Conservation (phyloP, 2,329 filamentous ascomycete species). For the Bimuria novae-zelandiae region DNA sequence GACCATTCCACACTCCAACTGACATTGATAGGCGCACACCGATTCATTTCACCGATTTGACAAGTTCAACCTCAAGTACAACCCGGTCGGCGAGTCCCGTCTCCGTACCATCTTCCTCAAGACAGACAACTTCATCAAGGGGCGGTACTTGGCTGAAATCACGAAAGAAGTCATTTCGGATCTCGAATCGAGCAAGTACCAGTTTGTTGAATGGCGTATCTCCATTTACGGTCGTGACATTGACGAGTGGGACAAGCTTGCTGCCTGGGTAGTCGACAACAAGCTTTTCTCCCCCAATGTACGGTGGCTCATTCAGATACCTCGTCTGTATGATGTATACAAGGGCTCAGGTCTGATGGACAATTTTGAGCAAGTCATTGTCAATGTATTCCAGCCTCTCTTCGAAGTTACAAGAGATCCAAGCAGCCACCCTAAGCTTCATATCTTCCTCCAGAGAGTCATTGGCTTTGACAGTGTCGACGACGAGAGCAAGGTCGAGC, state of each 20-base stretch:
- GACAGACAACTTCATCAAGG: constrained; percentile 96
- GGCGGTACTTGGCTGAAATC: constrained; percentile 93
- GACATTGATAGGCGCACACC: constrained; percentile 72
- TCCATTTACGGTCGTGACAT: constrained; percentile 92
- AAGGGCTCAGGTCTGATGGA: constrained; percentile 86
- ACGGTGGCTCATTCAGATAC: constrained; percentile 94
- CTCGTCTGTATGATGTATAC: constrained; percentile 93
- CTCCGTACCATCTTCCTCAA: constrained; percentile 98
- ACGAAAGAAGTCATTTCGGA: constrained; percentile 98
- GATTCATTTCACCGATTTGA: constrained; percentile 99
- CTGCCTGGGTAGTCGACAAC: constrained; percentile 96
- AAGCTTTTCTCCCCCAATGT: constrained; percentile 98
- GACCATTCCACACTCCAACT: constrained; percentile 3
- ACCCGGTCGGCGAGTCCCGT: constrained; percentile 93
- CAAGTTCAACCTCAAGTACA: constrained; percentile 99
- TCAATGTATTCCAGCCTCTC: constrained; percentile 89
- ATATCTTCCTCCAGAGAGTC: constrained; percentile 91
- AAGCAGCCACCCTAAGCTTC: constrained; percentile 84
- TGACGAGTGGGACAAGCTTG: constrained; percentile 97
- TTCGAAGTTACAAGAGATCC: constrained; percentile 94
- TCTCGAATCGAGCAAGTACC: constrained; percentile 97
- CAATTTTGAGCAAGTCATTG: constrained; percentile 86
- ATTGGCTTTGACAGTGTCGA: constrained; percentile 98
- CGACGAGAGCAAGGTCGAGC: constrained; percentile 95
- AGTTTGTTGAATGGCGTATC: constrained; percentile 99